Percentiles rank a stretch among this genome's conserved stretches.
Evolutionary conservation across 2,329 filamentous ascomycete species (phyloP).

Genomic region (Colletotrichum horii): DNA sequence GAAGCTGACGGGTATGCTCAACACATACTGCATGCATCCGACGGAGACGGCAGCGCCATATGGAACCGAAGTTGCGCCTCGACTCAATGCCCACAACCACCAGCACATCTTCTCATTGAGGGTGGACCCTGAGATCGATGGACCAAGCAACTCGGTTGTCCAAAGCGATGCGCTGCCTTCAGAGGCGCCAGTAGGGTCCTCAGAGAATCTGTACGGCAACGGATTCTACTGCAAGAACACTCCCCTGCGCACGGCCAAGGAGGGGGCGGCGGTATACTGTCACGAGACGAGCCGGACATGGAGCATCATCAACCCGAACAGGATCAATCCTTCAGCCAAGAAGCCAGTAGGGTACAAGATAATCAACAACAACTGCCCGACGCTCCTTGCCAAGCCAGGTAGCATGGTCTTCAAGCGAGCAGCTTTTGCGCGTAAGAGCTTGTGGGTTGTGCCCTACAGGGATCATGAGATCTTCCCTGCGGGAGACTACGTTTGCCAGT

Average conservation of each 20-base stretch:
- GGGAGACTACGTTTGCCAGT: neutral
- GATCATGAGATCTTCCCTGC: neutral
- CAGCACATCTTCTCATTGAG: constrained; percentile 62
- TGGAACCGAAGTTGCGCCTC: constrained; percentile 56
- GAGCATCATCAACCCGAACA: constrained; percentile 53
- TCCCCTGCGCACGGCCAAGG: constrained; percentile 25
- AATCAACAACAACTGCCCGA: constrained; percentile 3
- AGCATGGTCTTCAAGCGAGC: constrained; percentile 8
- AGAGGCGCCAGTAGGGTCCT: constrained; percentile 66
- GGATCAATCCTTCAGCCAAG: constrained; percentile 52
- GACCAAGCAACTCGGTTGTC: constrained; percentile 69
- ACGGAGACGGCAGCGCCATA: constrained; percentile 39
- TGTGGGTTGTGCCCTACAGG: neutral
- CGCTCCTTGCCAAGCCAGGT: constrained; percentile 1
- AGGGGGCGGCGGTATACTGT: constrained; percentile 27
- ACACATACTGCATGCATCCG: constrained; percentile 44
- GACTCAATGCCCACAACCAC: constrained; percentile 60
- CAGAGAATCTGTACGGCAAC: constrained; percentile 76
- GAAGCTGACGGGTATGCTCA: constrained; percentile 57
- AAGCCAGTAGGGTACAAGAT: constrained; percentile 31
- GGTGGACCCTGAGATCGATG: constrained; percentile 24
- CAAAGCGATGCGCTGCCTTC: constrained; percentile 71
- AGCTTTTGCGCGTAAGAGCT: neutral
- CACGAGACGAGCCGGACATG: constrained; percentile 16
- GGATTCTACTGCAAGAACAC: constrained; percentile 61